A percentile compares a stretch with the other conserved stretches of the same genome.
Conservation (phyloP, 75 land plant species). For the Picea sitchensis region DNA sequence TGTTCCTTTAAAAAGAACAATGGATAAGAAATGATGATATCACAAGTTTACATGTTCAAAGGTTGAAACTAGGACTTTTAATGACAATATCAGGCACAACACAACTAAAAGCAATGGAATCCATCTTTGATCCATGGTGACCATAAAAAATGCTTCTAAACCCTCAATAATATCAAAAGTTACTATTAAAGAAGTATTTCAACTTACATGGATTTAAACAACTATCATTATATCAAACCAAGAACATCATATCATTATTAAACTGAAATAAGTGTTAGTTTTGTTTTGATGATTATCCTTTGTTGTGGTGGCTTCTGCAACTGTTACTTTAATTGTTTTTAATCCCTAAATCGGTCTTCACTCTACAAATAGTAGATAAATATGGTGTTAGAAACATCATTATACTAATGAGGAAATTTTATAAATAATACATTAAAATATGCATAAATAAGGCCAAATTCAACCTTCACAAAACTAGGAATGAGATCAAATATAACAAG, state of each 20-base stretch:
- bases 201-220: not conserved
- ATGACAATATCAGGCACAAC: not conserved
- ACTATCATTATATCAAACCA: not conserved
- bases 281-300: not conserved
- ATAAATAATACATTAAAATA: too few species aligned
- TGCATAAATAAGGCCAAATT: too few species aligned
- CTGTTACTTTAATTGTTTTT: too few species aligned
- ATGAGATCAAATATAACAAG: too few species aligned
- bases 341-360: too few species aligned
- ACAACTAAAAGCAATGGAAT: not conserved
- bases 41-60: not conserved
- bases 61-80: not conserved
- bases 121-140: not conserved
- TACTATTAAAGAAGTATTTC: not conserved
- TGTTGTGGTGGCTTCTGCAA: too few species aligned
- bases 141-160: not conserved
- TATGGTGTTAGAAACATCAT: too few species aligned
- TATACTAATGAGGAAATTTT: too few species aligned
- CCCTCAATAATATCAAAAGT: not conserved
- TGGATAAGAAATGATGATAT: not conserved
- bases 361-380: too few species aligned
- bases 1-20: too few species aligned
- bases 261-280: not conserved
- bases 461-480: too few species aligned
- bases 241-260: too few species aligned